Conservation (phyloP, 2,329 filamentous ascomycete species). For the Monosporascus sp. region DNA sequence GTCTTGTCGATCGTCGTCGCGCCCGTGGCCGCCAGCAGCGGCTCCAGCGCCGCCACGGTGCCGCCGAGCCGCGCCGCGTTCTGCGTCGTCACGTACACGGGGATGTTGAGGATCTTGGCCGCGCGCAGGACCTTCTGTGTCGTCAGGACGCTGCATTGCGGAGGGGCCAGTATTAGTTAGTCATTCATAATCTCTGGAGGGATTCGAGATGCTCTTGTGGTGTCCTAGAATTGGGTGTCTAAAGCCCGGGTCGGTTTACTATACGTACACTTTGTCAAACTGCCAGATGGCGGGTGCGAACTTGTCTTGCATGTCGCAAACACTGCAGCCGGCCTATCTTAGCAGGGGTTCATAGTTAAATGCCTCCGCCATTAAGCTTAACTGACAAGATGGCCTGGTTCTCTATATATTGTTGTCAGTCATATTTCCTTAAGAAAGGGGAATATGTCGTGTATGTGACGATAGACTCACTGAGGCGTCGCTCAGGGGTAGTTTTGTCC, state of each 20-base stretch:
- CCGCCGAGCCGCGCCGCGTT: slow-evolving; percentile 71
- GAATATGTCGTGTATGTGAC: background rate
- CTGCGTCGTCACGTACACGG: slow-evolving; percentile 83
- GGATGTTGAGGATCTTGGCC: slow-evolving; percentile 62
- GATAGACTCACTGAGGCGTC: slow-evolving; percentile 19
- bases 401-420: slow-evolving; percentile 27
- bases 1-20: slow-evolving; percentile 72
- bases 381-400: slow-evolving; percentile 48
- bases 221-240: too few relatives aligned
- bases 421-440: background rate
- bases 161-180: background rate
- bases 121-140: slow-evolving; percentile 64
- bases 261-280: slow-evolving; percentile 70
- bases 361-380: too few relatives aligned
- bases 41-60: slow-evolving; percentile 67
- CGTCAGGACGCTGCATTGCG: slow-evolving; percentile 51
- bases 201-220: slow-evolving; percentile 8
- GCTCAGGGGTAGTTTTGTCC: slow-evolving; percentile 13
- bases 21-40: slow-evolving; percentile 45
- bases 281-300: slow-evolving; percentile 80
- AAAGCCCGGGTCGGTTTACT: background rate
- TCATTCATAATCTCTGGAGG: background rate
- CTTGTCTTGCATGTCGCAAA: slow-evolving; percentile 94
- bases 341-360: slow-evolving; percentile 1
- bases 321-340: slow-evolving; percentile 42